phyloP scores from a whole-genome alignment of 202 grass and related monocot genomes.

The Cymbopogon flexuosus region DNA sequence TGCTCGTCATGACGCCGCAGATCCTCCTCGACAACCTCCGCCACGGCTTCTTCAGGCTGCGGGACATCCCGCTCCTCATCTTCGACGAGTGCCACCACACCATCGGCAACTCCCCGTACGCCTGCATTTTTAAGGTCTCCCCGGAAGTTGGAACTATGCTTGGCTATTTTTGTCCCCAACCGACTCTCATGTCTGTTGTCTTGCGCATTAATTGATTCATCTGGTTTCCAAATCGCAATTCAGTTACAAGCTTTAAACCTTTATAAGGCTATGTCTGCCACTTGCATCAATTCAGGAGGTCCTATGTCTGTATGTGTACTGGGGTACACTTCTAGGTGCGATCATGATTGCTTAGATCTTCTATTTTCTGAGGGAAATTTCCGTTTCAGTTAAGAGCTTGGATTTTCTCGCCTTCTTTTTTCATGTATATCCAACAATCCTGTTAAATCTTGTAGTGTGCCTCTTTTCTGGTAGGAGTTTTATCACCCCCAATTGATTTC shows the following conservation, averaged over 20 bases:
- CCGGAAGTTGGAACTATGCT: neutral
- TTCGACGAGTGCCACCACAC: slow-evolving; percentile 84
- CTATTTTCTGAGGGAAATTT: neutral
- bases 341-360: neutral
- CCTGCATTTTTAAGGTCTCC: slow-evolving; percentile 62
- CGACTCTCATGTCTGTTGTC: neutral
- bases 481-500: slow-evolving; percentile 56
- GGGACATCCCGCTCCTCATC: slow-evolving; percentile 62
- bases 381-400: neutral
- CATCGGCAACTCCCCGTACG: slow-evolving; percentile 48
- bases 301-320: neutral
- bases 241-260: neutral
- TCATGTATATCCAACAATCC: neutral
- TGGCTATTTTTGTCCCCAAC: neutral
- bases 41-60: slow-evolving; percentile 55
- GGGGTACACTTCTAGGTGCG: neutral
- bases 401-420: neutral
- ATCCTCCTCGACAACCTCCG: slow-evolving; percentile 73
- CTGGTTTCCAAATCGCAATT: neutral
- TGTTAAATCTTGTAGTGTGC: neutral
- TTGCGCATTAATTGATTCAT: neutral
- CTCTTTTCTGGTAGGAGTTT: slow-evolving; percentile 62
- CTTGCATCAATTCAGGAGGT: neutral
- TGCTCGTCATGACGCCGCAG: slow-evolving; percentile 85
- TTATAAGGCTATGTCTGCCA: neutral